phyloP scores from a whole-genome alignment of 73 alveolate species.

The Durusdinium trenchii region DNA sequence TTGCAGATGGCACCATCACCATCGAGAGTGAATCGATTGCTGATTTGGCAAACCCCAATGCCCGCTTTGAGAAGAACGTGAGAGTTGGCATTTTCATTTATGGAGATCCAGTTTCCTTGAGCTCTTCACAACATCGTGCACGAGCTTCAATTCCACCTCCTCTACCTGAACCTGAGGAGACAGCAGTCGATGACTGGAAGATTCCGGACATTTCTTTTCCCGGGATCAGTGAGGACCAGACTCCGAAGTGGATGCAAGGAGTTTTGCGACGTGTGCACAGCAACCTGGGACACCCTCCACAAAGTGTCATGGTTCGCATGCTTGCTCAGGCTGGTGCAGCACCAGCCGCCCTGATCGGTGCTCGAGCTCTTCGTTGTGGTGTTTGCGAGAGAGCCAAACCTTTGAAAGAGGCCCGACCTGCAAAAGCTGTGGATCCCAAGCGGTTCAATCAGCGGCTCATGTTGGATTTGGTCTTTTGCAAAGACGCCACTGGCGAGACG shows the following conservation, averaged over 20 bases:
- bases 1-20: neutral
- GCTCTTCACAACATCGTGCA: neutral
- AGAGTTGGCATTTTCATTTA: neutral
- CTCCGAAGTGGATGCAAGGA: neutral
- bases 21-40: neutral
- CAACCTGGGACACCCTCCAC: constrained; percentile 36
- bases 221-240: neutral
- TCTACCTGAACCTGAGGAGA: neutral
- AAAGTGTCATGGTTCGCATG: neutral
- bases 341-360: neutral
- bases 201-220: neutral
- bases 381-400: neutral
- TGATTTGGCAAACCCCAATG: neutral
- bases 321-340: constrained; percentile 13
- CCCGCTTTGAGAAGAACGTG: neutral
- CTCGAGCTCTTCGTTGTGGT: neutral
- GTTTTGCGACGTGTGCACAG: neutral
- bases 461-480: constrained; percentile 6
- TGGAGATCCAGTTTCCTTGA: too few species aligned
- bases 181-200: neutral
- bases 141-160: neutral
- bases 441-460: constrained; percentile 9
- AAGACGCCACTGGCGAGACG: neutral
- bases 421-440: neutral
- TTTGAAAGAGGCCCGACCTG: neutral